These are phyloP conservation scores for Phaeosphaeriaceae sp. DNA, from an alignment of 2,329 filamentous ascomycete genomes.

Conservation along the genomic window DNA sequence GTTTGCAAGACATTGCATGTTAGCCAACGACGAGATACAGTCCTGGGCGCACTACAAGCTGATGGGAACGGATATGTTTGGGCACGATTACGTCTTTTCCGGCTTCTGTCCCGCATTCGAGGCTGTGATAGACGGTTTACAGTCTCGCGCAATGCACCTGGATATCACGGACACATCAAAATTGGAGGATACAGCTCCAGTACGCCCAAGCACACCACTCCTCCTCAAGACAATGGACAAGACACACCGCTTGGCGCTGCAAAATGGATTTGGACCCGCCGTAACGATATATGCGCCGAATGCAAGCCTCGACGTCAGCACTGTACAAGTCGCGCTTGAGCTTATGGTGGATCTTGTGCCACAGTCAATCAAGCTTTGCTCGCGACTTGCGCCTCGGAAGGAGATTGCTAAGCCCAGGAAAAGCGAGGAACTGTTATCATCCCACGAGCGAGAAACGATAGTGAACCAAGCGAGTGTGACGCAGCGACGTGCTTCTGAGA, in stretches of 20 bases:
- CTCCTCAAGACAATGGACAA: constrained; percentile 8
- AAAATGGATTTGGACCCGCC: not conserved
- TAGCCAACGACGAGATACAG: constrained; percentile 8
- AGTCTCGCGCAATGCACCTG: not conserved
- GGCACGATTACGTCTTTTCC: constrained; percentile 5
- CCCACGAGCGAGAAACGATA: not conserved
- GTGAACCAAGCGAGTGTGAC: not conserved
- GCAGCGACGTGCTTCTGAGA: not conserved
- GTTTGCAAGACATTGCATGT: constrained; percentile 5
- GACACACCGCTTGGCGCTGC: not conserved
- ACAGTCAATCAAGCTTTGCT: not conserved
- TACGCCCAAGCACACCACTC: not conserved
- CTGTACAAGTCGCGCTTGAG: constrained; percentile 1
- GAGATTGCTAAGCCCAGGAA: not conserved
- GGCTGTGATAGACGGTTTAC: constrained; percentile 3
- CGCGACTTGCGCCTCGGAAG: constrained; percentile 1
- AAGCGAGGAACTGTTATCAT: not conserved
- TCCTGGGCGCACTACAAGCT: constrained; percentile 8
- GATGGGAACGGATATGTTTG: constrained; percentile 8
- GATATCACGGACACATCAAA: not conserved
- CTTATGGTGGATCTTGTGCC: constrained; percentile 1
- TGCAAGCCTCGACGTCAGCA: constrained; percentile 1
- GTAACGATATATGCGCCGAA: constrained; percentile 1
- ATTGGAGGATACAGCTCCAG: not conserved
- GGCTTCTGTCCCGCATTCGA: constrained; percentile 6